These are phyloP conservation scores for Phytophthora hibernalis DNA, from an alignment of 352 stramenopile genomes.

Conservation along the genomic window DNA sequence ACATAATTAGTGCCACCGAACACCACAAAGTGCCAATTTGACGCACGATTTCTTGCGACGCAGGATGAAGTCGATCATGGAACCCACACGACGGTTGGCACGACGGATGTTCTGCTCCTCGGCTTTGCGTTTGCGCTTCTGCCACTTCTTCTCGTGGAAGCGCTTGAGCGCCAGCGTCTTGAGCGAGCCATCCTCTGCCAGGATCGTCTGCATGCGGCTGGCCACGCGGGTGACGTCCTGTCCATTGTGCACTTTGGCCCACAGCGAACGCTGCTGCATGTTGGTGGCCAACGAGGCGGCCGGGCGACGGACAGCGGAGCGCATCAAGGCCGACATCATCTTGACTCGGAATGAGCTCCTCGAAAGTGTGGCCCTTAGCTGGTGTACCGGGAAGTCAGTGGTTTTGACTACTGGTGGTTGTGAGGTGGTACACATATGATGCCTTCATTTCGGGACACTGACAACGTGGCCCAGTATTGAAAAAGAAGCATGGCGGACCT, in stretches of 20 bases:
- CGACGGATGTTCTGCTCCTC: constrained; percentile 84
- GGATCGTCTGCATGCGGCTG: constrained; percentile 70
- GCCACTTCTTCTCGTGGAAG: constrained; percentile 88
- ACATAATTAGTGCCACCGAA: not conserved
- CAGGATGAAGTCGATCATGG: constrained; percentile 89
- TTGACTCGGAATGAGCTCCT: not conserved
- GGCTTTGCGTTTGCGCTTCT: constrained; percentile 81
- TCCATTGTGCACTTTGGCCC: constrained; percentile 57
- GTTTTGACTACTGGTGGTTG: not conserved
- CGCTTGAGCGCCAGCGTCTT: constrained; percentile 76
- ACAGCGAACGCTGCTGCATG: constrained; percentile 52
- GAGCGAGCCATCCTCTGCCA: constrained; percentile 81
- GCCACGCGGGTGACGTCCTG: constrained; percentile 60
- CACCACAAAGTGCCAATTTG: not conserved
- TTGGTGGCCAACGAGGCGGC: constrained; percentile 26
- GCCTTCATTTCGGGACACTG: not conserved
- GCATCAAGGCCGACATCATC: constrained; percentile 52
- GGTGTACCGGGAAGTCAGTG: not conserved
- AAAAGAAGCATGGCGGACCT: constrained; percentile 34
- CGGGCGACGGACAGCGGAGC: constrained; percentile 21
- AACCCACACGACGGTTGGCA: constrained; percentile 80
- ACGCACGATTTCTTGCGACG: constrained; percentile 83
- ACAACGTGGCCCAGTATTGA: not conserved
- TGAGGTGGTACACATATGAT: not conserved
- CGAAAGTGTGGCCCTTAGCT: not conserved